phyloP scores from a whole-genome alignment of 2,329 filamentous ascomycete genomes.

The Colletotrichum simmondsii region DNA sequence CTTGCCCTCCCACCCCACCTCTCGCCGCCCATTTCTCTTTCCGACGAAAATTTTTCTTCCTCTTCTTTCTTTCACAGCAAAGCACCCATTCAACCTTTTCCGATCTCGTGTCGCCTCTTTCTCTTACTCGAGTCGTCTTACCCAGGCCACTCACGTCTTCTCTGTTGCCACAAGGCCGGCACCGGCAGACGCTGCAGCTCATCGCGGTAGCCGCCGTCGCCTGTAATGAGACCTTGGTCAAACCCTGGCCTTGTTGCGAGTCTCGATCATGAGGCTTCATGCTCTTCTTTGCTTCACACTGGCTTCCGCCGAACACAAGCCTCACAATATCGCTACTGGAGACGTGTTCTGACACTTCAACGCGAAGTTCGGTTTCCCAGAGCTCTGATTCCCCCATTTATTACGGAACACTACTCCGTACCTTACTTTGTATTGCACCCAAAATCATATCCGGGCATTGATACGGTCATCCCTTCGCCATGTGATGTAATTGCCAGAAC shows the following conservation, averaged over 20 bases:
- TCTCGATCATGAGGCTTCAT: neutral
- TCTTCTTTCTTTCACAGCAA: neutral
- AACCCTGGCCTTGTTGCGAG: neutral
- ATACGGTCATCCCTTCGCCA: neutral
- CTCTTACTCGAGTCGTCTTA: neutral
- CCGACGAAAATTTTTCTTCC: neutral
- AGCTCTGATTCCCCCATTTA: too few relatives aligned
- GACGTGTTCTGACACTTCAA: too few relatives aligned
- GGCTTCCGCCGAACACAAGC: too few relatives aligned
- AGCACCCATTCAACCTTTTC: neutral
- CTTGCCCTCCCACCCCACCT: neutral
- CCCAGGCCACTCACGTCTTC: too few relatives aligned
- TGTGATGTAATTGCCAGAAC: constrained; percentile 25
- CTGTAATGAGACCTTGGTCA: neutral
- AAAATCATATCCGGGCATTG: neutral
- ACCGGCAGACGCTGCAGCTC: neutral
- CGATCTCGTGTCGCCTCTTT: neutral
- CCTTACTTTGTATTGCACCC: too few relatives aligned
- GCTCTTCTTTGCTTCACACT: neutral
- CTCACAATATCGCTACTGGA: too few relatives aligned
- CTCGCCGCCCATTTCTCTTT: neutral
- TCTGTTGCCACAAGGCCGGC: neutral
- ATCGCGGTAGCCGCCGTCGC: neutral
- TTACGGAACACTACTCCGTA: too few relatives aligned
- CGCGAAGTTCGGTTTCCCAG: too few relatives aligned